Conservation (phyloP, 345 rosid genomes). For the Citrus cavaleriei region DNA sequence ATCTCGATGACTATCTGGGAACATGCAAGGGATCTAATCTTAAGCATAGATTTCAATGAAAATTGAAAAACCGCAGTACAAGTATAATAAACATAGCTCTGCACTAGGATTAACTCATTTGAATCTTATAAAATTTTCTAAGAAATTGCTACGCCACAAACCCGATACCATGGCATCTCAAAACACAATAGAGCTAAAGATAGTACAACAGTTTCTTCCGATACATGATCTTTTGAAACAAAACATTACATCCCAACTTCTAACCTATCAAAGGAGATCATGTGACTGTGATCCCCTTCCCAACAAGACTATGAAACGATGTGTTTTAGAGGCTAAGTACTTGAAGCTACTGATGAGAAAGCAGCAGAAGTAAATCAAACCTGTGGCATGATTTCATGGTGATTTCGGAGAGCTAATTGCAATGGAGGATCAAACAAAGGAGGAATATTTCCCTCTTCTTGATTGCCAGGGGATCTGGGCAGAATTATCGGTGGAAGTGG, state of each 20-base stretch:
- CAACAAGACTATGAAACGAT: not conserved
- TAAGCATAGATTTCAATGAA: too few species aligned
- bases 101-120: not conserved
- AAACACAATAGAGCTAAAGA: not conserved
- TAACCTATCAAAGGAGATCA: not conserved
- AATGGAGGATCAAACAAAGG: constrained; percentile 74
- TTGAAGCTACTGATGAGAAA: not conserved
- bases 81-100: too few species aligned
- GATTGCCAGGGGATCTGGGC: constrained; percentile 68
- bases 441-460: constrained; percentile 60
- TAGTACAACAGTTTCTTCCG: not conserved
- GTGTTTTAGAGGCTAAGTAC: not conserved
- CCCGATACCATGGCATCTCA: not conserved
- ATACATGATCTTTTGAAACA: not conserved
- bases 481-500: constrained; percentile 87
- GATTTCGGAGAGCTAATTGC: constrained; percentile 51
- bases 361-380: constrained; percentile 32
- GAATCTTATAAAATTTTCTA: not conserved
- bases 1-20: not conserved
- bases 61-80: too few species aligned
- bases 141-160: not conserved
- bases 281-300: not conserved
- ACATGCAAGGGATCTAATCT: too few species aligned
- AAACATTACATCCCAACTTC: not conserved
- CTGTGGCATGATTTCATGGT: constrained; percentile 74